Percentiles rank a stretch among this genome's conserved stretches.
phyloP scores from a whole-genome alignment of 768 basidiomycete genomes.

The Suillus clintonianus region DNA sequence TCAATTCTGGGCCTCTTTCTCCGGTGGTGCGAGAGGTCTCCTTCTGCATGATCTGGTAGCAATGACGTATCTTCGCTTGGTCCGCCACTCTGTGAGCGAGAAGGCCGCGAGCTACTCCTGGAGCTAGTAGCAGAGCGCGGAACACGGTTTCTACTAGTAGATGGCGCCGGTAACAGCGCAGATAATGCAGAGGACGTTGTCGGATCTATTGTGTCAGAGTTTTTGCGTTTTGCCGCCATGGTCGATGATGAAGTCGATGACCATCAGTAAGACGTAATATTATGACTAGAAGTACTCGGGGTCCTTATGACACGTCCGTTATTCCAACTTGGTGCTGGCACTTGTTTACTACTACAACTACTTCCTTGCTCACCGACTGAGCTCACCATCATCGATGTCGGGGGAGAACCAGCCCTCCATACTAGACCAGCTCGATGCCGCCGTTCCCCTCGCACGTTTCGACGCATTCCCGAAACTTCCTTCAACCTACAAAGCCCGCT shows the following conservation, averaged over 20 bases:
- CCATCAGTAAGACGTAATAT: not conserved
- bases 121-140: slow-evolving; percentile 6
- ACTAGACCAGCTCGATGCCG: slow-evolving; percentile 64
- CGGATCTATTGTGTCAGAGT: slow-evolving; percentile 6
- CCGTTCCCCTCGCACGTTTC: slow-evolving; percentile 67
- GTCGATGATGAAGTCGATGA: not conserved
- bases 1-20: slow-evolving; percentile 6
- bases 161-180: slow-evolving; percentile 5
- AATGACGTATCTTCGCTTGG: not conserved
- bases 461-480: slow-evolving; percentile 90
- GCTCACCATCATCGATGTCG: slow-evolving; percentile 9
- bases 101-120: slow-evolving; percentile 4
- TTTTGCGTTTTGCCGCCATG: not conserved
- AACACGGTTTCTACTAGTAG: slow-evolving; percentile 7
- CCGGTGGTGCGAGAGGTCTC: not conserved
- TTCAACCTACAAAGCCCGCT: slow-evolving; percentile 77
- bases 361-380: not conserved
- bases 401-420: slow-evolving; percentile 34
- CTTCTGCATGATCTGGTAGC: not conserved
- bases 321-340: not conserved
- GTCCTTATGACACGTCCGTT: not conserved
- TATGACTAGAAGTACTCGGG: not conserved
- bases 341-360: not conserved
- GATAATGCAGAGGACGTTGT: slow-evolving; percentile 1
- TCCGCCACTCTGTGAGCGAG: not conserved